Base-by-base conservation (phyloP, 1,284 basidiomycete genomes). In the Boletus semigastroideus region DNA sequence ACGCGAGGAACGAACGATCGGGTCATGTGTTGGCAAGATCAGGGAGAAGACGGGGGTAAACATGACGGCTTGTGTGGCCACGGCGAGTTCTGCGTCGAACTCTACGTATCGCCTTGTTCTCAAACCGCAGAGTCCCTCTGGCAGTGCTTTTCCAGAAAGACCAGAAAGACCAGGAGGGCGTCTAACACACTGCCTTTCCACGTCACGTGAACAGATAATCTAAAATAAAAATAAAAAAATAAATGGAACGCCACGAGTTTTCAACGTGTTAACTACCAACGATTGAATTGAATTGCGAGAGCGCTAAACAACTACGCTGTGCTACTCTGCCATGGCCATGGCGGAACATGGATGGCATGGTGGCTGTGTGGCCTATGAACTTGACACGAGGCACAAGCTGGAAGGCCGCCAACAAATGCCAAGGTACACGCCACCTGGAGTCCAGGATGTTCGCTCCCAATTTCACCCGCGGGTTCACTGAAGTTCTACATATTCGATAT, bases 351-450 rank as follows among this genome's bases (percentile, higher is more conserved):
- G 38, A 42, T 42, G 25, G 36, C 20, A n/a, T 39, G 19, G 58
- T 60, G 66, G 64, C 67, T 58, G 63, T 58, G 63, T 3, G 7
- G 49, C 19, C 52, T 66, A 67, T 48, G 52, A 62, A 58, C 14
- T n/a, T 16, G 10, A 4, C 63, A 65, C 37, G 65, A 57, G 53
- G 46, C 31, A 11, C 4, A 25, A 16, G 42, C 22, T 55, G 54
- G 65, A 47, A 51, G 45, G 50, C 34, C 49, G 61, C 62, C 65
- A 66, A n/a, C 48, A 30, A 0, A 2, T 3, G 53, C 56, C 55
- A 64, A 61, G 58, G 56, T 9, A 56, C 55, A 41, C 58, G 51
- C 63, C 65, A 64, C 51, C 40, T 28, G 34, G 28, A 33, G n/a
- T n/a, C n/a, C n/a, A n/a, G n/a, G n/a, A n/a, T 22, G 22, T 22